Percentiles rank a stretch among this genome's conserved stretches.
phyloP scores from a whole-genome alignment of 2,329 filamentous ascomycete species.

The Colletotrichum sp. region DNA sequence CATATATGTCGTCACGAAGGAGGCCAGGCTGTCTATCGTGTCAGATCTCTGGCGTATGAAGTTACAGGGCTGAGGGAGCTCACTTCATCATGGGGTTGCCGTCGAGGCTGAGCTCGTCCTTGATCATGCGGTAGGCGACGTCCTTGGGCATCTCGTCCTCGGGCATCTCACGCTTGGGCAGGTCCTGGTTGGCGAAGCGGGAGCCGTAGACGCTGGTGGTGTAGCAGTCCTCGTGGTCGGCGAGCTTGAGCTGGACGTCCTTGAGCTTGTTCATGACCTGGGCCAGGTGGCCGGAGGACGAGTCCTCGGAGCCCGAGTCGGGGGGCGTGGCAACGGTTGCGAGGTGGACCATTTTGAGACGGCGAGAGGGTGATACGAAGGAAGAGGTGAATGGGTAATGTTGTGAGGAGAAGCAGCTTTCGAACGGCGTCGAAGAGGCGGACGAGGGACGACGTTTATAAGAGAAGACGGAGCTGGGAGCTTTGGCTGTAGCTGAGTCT shows the following conservation, averaged over 20 bases:
- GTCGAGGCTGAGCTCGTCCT: slow-evolving; percentile 90
- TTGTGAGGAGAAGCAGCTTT: background rate
- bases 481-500: background rate
- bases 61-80: slow-evolving; percentile 26
- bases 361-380: background rate
- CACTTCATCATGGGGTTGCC: slow-evolving; percentile 89
- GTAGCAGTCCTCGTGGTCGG: slow-evolving; percentile 61
- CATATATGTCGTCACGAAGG: slow-evolving; percentile 97
- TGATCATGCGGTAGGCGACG: slow-evolving; percentile 96
- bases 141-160: slow-evolving; percentile 89
- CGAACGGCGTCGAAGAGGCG: background rate
- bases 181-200: slow-evolving; percentile 78
- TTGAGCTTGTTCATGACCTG: slow-evolving; percentile 11
- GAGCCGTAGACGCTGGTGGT: slow-evolving; percentile 88
- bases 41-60: background rate
- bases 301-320: slow-evolving; percentile 11
- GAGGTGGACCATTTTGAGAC: slow-evolving; percentile 19
- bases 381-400: background rate
- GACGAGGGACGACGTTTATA: background rate
- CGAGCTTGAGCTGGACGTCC: slow-evolving; percentile 41
- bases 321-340: slow-evolving; percentile 10
- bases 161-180: slow-evolving; percentile 86
- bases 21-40: slow-evolving; percentile 69
- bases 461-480: background rate
- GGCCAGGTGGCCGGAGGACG: background rate